Evolutionary conservation across 495 filamentous ascomycete genomes (phyloP), one percentile per base, ranked within the genome.

Genomic region (Bathelium albidoporum): DNA sequence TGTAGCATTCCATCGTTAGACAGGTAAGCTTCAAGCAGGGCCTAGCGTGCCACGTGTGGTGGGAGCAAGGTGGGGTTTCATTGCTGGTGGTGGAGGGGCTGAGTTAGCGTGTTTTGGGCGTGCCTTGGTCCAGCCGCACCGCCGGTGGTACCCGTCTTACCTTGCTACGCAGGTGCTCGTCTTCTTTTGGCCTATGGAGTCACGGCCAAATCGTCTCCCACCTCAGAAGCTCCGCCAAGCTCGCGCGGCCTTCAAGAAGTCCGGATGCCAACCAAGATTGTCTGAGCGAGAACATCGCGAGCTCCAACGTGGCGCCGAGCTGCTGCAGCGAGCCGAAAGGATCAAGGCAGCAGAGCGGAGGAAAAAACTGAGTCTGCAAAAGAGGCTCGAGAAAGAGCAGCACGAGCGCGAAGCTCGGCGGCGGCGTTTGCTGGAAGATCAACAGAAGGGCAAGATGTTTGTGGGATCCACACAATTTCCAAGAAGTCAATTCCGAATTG

Each of bases 241-340:
- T 55, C 67, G 64, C 60, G 70, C 70, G 1, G 60, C 60, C 34
- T 72, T 60, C 65, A 66, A 65, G 34, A 58, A 58, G 12, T 32
- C 63, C 9, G 62, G 67, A 43, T 61, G 64, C 58, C 59, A 53
- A 7, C 68, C 68, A n/a, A 14, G 62, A 29, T 24, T 72, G 24
- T 66, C 68, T n/a, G 64, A 64, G 1, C 34, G 44, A 24, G 70
- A 70, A 60, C 16, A 66, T 39, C 66, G 61, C 29, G 68, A 68
- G 55, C 58, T 72, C 26, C 59, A 65, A 45, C 70, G 70, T 14
- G 43, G 62, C 16, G 52, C 62, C 12, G 62, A 72, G 62, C 64
- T 72, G 14, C 68, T 65, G 31, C 63, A 64, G 4, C 68, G 70
- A 18, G 70, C 70, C 52, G 61, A 64, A 32, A 31, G 59, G n/a